A percentile compares a stretch with the other conserved stretches of the same genome.
Evolutionary conservation across 108 stramenopile genomes (phyloP).

Genomic region (Bacterosira constricta): DNA sequence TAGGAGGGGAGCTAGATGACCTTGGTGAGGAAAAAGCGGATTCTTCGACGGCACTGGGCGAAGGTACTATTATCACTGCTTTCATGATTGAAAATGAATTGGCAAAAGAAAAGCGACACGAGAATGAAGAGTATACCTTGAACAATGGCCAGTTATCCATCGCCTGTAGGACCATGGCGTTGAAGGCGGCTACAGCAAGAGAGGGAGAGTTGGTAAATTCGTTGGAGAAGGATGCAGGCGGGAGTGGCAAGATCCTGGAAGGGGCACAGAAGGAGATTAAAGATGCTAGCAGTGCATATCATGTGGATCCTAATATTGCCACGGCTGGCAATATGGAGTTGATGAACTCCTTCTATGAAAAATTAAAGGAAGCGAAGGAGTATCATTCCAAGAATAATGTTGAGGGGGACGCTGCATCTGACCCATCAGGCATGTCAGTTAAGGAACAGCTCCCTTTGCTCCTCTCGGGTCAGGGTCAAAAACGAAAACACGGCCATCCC

Average conservation of each 20-base stretch:
- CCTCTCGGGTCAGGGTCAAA: conserved; percentile 41
- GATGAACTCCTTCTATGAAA: conserved; percentile 61
- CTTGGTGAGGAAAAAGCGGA: not conserved
- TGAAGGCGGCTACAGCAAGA: conserved; percentile 45
- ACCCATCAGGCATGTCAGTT: not conserved
- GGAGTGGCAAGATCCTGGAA: conserved; percentile 13
- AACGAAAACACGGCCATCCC: conserved; percentile 72
- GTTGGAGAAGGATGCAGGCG: conserved; percentile 33
- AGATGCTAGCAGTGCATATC: conserved; percentile 17
- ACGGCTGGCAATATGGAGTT: conserved; percentile 10
- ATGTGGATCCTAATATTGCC: not conserved
- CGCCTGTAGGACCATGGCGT: conserved; percentile 46
- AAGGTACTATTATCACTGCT: conserved; percentile 18
- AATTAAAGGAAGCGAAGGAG: conserved; percentile 61
- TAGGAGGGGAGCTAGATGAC: conserved; percentile 23
- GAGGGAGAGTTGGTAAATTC: conserved; percentile 42
- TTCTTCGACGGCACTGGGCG: not conserved
- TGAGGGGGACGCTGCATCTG: conserved; percentile 4
- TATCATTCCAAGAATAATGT: conserved; percentile 70
- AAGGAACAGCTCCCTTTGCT: conserved; percentile 1
- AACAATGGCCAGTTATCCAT: conserved; percentile 66
- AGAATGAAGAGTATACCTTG: conserved; percentile 48
- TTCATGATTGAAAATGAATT: conserved; percentile 36
- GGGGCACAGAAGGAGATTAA: conserved; percentile 1
- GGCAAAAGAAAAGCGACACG: conserved; percentile 15